Evolutionary conservation across 1,284 basidiomycete species (phyloP).

Genomic region (Boletus mariae): DNA sequence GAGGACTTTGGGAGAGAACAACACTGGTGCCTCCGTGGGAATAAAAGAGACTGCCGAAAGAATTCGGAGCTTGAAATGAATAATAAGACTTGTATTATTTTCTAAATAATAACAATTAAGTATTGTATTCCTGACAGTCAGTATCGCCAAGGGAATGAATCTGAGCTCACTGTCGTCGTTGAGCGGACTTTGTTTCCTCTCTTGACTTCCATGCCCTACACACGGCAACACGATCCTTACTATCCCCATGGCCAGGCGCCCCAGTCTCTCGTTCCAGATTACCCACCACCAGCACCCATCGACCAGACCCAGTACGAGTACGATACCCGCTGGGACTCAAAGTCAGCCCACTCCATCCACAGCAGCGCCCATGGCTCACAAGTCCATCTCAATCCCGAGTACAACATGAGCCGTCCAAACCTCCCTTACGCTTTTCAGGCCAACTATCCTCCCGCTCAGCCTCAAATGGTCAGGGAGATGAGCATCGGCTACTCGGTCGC

Average conservation of each 20-base stretch:
- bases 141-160: slow-evolving; percentile 1
- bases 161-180: slow-evolving; percentile 1
- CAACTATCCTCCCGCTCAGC: slow-evolving; percentile 53
- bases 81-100: slow-evolving; percentile 7
- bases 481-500: slow-evolving; percentile 65
- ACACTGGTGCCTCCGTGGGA: slow-evolving; percentile 33
- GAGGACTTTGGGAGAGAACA: slow-evolving; percentile 32
- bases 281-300: slow-evolving; percentile 26
- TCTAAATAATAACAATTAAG: not conserved
- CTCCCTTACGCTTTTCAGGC: slow-evolving; percentile 37
- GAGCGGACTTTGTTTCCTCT: slow-evolving; percentile 20
- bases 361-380: slow-evolving; percentile 63
- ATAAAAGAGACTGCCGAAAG: slow-evolving; percentile 27
- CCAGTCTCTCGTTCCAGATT: slow-evolving; percentile 37
- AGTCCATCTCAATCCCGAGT: slow-evolving; percentile 59
- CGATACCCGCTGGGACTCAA: slow-evolving; percentile 58
- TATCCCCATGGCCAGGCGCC: slow-evolving; percentile 25
- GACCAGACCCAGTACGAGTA: slow-evolving; percentile 35
- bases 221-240: slow-evolving; percentile 43
- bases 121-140: not conserved
- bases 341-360: slow-evolving; percentile 62
- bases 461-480: slow-evolving; percentile 46
- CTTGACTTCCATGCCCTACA: slow-evolving; percentile 49
- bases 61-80: slow-evolving; percentile 26
- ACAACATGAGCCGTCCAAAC: slow-evolving; percentile 54